A percentile compares a stretch with the other conserved stretches of the same genome.
Evolutionary conservation across 495 filamentous ascomycete species (phyloP).

Genomic region (Lophiostoma macrostomum): DNA sequence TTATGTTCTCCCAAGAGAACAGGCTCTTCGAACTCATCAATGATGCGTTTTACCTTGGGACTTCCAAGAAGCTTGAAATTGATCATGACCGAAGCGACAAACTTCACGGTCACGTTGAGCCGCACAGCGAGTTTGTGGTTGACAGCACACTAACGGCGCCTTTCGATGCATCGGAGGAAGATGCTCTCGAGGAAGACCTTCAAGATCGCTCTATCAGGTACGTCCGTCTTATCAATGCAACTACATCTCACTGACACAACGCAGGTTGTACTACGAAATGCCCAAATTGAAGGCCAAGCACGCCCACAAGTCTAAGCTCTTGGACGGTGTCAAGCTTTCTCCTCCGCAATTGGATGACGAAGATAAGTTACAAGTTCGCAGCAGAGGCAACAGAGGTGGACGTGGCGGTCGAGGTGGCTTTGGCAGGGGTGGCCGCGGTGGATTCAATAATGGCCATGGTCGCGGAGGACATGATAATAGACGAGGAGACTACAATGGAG

Average conservation of each 20-base stretch:
- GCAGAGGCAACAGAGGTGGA: slow-evolving; percentile 44
- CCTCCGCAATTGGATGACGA: slow-evolving; percentile 64
- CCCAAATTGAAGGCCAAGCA: slow-evolving; percentile 56
- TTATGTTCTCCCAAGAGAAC: slow-evolving; percentile 80
- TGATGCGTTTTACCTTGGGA: slow-evolving; percentile 80
- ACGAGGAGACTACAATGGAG: slow-evolving; percentile 3
- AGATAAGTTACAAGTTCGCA: slow-evolving; percentile 69
- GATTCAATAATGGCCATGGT: slow-evolving; percentile 1
- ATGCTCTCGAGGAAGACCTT: slow-evolving; percentile 73
- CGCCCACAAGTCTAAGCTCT: slow-evolving; percentile 89
- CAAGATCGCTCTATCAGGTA: slow-evolving; percentile 82
- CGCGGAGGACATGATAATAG: slow-evolving; percentile 3
- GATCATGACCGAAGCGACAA: slow-evolving; percentile 72
- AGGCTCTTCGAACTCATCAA: slow-evolving; percentile 78
- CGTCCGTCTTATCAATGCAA: neutral
- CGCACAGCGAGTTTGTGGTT: slow-evolving; percentile 76
- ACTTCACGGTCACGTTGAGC: slow-evolving; percentile 74
- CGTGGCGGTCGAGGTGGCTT: slow-evolving; percentile 44
- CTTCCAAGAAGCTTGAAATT: slow-evolving; percentile 62
- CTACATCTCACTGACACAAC: slow-evolving; percentile 38
- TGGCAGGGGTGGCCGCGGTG: slow-evolving; percentile 3
- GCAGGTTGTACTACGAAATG: slow-evolving; percentile 81
- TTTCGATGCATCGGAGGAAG: slow-evolving; percentile 57
- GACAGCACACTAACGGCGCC: slow-evolving; percentile 59
- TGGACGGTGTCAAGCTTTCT: slow-evolving; percentile 74